Evolutionary conservation across 257 asterid genomes (phyloP), one percentile per base, ranked within the genome.

Genomic region (Sherardia arvensis): DNA sequence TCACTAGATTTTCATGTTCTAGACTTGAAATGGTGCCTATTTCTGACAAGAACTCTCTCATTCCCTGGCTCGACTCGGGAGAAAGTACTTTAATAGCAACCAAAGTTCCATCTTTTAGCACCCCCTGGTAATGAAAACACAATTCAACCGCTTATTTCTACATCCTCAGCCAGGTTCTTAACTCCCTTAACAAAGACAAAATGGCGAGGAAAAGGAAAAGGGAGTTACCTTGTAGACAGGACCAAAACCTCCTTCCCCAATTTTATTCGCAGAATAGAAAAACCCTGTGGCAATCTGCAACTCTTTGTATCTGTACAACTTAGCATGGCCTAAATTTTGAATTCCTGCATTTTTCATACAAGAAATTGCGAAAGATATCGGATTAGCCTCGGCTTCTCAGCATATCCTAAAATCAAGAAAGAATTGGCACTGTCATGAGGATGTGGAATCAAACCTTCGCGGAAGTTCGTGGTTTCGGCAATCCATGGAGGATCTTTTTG

Each of bases 161-260:
- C 66, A 40, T 53, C 7, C 14, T 20, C 4, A 53, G 2, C 55
- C 23, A 28, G 20, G 20, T 28, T 43, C n/a, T 53, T 26, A 73
- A 47, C 62, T 61, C 57, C 58, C 17, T 1, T 29, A 49, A 51
- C n/a, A 12, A 17, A 33, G 60, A 36, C 58, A 47, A 36, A 29
- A 65, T 53, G 56, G 58, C 11, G 29, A 25, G 28, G 38, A 5
- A n/a, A 2, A 11, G 12, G 14, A 38, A 38, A 18, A 61, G 30
- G n/a, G n/a, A n/a, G 65, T 59, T 79, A 87, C 96, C 94, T 86
- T 88, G 83, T 77, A 91, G 40, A 91, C 95, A 3, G 87, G 79
- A 75, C 98, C 98, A 67, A 91, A 88, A 34, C 98, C 98, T 55
- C 98, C 96, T 77, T 73, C 71, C 15, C 98, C 98, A 32, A 91